phyloP scores from a whole-genome alignment of 2,329 filamentous ascomycete genomes.

The Fusarium annulatum region DNA sequence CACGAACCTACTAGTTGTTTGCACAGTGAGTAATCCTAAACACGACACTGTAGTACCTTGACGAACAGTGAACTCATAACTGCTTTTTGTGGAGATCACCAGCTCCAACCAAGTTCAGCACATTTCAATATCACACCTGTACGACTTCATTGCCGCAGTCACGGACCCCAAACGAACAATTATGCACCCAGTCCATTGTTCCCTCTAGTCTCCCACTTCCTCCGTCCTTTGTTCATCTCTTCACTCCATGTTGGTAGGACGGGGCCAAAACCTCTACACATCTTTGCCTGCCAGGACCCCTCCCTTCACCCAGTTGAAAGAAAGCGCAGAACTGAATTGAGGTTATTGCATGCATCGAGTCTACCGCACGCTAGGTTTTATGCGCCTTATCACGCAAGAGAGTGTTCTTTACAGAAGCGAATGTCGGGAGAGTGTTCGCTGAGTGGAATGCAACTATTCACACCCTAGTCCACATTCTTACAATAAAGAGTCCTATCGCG shows the following conservation, averaged over 20 bases:
- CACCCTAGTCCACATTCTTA: slow-evolving; percentile 16
- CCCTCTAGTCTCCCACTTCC: neutral
- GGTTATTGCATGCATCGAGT: neutral
- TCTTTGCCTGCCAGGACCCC: slow-evolving; percentile 9
- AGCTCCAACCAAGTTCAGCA: slow-evolving; percentile 13
- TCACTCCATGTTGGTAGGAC: neutral
- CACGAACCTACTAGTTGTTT: neutral
- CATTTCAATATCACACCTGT: slow-evolving; percentile 28
- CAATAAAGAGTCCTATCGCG: neutral
- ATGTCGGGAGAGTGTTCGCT: neutral
- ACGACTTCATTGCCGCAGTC: slow-evolving; percentile 11
- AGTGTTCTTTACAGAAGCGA: neutral
- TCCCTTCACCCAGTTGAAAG: slow-evolving; percentile 23
- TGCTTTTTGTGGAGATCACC: slow-evolving; percentile 35
- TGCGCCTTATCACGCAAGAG: neutral
- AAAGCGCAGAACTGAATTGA: slow-evolving; percentile 9
- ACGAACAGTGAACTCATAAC: slow-evolving; percentile 27
- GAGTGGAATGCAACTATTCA: slow-evolving; percentile 14
- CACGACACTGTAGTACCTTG: slow-evolving; percentile 2
- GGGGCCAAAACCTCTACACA: slow-evolving; percentile 2
- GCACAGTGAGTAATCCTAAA: neutral
- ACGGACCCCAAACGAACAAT: slow-evolving; percentile 7
- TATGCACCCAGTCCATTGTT: neutral
- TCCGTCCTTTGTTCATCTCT: neutral
- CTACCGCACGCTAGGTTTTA: neutral